Evolutionary conservation across 805 yeast species (phyloP).

Genomic region (Metschnikowia reukaufii): DNA sequence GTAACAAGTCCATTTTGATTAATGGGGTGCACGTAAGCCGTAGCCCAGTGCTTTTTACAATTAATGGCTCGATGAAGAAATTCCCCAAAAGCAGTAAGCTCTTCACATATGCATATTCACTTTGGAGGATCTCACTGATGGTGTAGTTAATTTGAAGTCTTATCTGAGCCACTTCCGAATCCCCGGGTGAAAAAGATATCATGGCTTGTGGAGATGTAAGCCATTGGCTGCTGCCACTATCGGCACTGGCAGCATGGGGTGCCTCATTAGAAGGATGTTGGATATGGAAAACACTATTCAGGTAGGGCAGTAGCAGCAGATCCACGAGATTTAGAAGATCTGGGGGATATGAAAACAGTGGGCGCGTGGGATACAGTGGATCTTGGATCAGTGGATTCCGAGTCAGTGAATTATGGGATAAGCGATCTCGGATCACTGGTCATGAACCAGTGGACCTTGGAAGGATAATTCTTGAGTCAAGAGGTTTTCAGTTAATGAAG

Average conservation of each 20-base stretch:
- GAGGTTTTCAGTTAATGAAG: too few species aligned
- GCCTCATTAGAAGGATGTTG: not conserved
- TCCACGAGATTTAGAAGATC: too few species aligned
- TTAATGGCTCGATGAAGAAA: slow-evolving; percentile 15
- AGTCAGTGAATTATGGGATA: too few species aligned
- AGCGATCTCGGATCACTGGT: too few species aligned
- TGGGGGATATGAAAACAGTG: too few species aligned
- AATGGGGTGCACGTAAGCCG: slow-evolving; percentile 16
- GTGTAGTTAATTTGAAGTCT: slow-evolving; percentile 10
- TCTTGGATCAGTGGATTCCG: too few species aligned
- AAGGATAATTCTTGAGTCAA: too few species aligned
- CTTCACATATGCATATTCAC: slow-evolving; percentile 14
- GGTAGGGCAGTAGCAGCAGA: too few species aligned
- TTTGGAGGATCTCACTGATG: slow-evolving; percentile 11
- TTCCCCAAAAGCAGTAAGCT: slow-evolving; percentile 14
- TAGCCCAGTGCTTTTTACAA: slow-evolving; percentile 8
- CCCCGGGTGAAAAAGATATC: slow-evolving; percentile 12
- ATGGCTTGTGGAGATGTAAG: slow-evolving; percentile 13
- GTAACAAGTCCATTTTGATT: slow-evolving; percentile 5
- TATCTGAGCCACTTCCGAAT: slow-evolving; percentile 4
- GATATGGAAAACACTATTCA: too few species aligned
- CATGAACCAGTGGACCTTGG: too few species aligned
- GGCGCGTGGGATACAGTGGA: too few species aligned
- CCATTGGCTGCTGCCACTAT: slow-evolving; percentile 8
- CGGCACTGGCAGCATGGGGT: slow-evolving; percentile 1